Conservation (phyloP, 768 basidiomycete species). For the Phlebiopsis flavidoalba region DNA sequence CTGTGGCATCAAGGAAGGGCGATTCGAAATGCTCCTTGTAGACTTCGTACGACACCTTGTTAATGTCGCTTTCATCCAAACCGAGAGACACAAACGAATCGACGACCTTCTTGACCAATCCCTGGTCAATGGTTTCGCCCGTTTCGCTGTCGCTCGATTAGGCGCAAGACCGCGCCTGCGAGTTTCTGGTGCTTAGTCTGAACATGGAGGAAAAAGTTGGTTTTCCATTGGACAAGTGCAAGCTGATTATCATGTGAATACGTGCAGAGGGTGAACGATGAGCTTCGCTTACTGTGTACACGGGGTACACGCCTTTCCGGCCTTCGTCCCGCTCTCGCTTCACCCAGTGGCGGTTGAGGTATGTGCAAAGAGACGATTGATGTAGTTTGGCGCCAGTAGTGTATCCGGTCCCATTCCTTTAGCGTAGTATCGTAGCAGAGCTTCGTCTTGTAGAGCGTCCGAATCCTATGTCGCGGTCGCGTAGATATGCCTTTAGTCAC, state of each 20-base stretch:
- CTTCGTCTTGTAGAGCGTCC: conserved; percentile 80
- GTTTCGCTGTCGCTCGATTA: conserved; percentile 92
- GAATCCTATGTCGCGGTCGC: conserved; percentile 46
- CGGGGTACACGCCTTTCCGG: conserved; percentile 87
- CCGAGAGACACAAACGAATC: conserved; percentile 95
- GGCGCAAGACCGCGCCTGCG: conserved; percentile 78
- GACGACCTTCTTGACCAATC: conserved; percentile 89
- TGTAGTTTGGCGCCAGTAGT: conserved; percentile 88
- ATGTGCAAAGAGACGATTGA: conserved; percentile 96
- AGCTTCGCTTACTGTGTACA: conserved; percentile 71
- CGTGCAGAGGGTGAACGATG: background rate
- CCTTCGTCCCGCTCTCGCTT: conserved; percentile 98
- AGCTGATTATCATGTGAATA: conserved; percentile 43
- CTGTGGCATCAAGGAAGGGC: conserved; percentile 85
- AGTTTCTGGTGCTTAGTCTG: conserved; percentile 80
- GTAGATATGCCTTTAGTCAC: conserved; percentile 10
- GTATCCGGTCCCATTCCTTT: conserved; percentile 95
- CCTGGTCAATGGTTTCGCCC: conserved; percentile 92
- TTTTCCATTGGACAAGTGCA: conserved; percentile 94
- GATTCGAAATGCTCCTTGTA: conserved; percentile 89
- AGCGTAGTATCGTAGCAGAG: conserved; percentile 86
- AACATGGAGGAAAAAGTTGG: conserved; percentile 84
- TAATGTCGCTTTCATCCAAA: conserved; percentile 86
- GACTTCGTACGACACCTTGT: conserved; percentile 89
- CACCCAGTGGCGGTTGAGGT: conserved; percentile 99